These are phyloP conservation scores for Centella asiatica DNA, from an alignment of 129 eudicot species.

Conservation along the genomic window DNA sequence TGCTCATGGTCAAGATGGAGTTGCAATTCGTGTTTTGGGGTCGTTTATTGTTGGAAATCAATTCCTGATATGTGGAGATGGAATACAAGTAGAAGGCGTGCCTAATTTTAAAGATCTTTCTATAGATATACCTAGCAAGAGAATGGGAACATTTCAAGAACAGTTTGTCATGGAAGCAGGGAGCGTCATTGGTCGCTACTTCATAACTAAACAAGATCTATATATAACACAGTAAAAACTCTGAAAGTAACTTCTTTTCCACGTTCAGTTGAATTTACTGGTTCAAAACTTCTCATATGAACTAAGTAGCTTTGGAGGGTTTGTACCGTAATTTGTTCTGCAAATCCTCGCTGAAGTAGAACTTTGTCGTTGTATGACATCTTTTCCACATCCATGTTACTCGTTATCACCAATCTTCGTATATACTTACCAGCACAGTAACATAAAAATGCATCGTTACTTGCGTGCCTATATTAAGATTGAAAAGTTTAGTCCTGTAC, in stretches of 20 bases:
- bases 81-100: constrained; percentile 84
- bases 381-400: too few relatives aligned
- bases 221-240: constrained; percentile 44
- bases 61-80: constrained; percentile 89
- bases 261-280: constrained; percentile 10
- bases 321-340: too few relatives aligned
- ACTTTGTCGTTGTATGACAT: too few relatives aligned
- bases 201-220: constrained; percentile 66
- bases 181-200: constrained; percentile 60
- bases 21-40: constrained; percentile 87
- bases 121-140: constrained; percentile 62
- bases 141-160: constrained; percentile 88
- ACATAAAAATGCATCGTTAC: too few relatives aligned
- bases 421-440: too few relatives aligned
- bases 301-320: too few relatives aligned
- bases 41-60: constrained; percentile 86
- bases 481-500: too few relatives aligned
- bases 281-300: too few relatives aligned
- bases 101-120: constrained; percentile 79
- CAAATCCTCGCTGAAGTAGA: too few relatives aligned
- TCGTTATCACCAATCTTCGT: too few relatives aligned
- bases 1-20: constrained; percentile 74
- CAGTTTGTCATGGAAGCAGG: constrained; percentile 70
- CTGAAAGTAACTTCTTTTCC: constrained; percentile 6
- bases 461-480: too few relatives aligned